Evolutionary conservation across 1,139 yeast genomes (phyloP).

Genomic region (Entelexis paramagnoliae): DNA sequence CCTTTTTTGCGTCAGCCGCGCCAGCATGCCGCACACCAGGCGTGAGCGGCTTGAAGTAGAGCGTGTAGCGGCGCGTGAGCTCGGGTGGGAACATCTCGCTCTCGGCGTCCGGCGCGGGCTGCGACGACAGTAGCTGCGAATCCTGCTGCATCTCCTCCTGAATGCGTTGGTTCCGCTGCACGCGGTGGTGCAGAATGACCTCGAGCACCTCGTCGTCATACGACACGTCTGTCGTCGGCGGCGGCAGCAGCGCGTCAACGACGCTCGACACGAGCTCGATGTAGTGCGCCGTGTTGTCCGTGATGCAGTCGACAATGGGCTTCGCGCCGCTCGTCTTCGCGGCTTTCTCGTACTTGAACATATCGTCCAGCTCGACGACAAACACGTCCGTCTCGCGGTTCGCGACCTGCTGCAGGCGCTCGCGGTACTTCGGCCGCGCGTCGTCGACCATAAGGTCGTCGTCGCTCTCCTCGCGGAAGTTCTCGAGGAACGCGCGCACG

Average conservation of each 20-base stretch:
- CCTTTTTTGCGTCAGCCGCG: slow-evolving; percentile 28
- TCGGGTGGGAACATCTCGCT: slow-evolving; percentile 64
- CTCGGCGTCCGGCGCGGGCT: slow-evolving; percentile 5
- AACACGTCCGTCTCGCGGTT: slow-evolving; percentile 67
- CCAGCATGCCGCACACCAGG: slow-evolving; percentile 30
- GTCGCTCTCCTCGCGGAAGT: slow-evolving; percentile 12
- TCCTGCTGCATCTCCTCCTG: slow-evolving; percentile 41
- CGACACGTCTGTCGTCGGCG: slow-evolving; percentile 62
- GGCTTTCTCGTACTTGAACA: slow-evolving; percentile 50
- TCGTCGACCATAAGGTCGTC: slow-evolving; percentile 21
- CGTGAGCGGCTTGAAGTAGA: slow-evolving; percentile 76
- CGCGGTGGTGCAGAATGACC: slow-evolving; percentile 83
- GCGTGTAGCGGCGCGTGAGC: slow-evolving; percentile 72
- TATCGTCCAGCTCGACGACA: slow-evolving; percentile 72
- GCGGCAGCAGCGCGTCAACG: slow-evolving; percentile 75
- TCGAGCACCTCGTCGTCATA: slow-evolving; percentile 88
- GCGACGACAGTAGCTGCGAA: slow-evolving; percentile 7
- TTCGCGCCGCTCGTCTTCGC: slow-evolving; percentile 17
- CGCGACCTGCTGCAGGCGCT: slow-evolving; percentile 65
- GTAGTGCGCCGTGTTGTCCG: slow-evolving; percentile 67
- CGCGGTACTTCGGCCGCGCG: slow-evolving; percentile 62
- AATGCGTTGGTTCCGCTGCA: slow-evolving; percentile 63
- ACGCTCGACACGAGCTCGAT: slow-evolving; percentile 64
- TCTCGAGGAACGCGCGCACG: slow-evolving; percentile 37
- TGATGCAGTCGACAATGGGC: slow-evolving; percentile 48